phyloP scores from a whole-genome alignment of 176 grass and related monocot species.

The Triticum aestivum region IWGSC_CS_RefSeq_v2.1 NC_057804.1:112488803-112489302 shows the following conservation, averaged over 20 bases:
- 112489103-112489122: too few relatives aligned
- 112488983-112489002: not conserved
- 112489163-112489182: too few relatives aligned
- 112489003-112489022: not conserved
- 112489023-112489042: too few relatives aligned
- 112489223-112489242: too few relatives aligned
- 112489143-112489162: too few relatives aligned
- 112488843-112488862: not conserved
- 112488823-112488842: not conserved
- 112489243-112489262: not conserved
- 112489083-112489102: too few relatives aligned
- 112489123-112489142: too few relatives aligned
- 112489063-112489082: too few relatives aligned
- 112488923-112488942: not conserved
- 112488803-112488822: not conserved
- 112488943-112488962: not conserved
- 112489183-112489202: too few relatives aligned
- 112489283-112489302: not conserved
- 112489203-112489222: too few relatives aligned
- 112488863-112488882: not conserved
- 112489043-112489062: too few relatives aligned
- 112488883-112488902: constrained; percentile 5
- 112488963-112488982: not conserved
- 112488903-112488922: not conserved
- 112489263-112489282: not conserved